Evolutionary conservation across 2,329 filamentous ascomycete genomes (phyloP), one percentile per base, ranked within the genome.

Genomic region (Aspergillus piperis): DNA sequence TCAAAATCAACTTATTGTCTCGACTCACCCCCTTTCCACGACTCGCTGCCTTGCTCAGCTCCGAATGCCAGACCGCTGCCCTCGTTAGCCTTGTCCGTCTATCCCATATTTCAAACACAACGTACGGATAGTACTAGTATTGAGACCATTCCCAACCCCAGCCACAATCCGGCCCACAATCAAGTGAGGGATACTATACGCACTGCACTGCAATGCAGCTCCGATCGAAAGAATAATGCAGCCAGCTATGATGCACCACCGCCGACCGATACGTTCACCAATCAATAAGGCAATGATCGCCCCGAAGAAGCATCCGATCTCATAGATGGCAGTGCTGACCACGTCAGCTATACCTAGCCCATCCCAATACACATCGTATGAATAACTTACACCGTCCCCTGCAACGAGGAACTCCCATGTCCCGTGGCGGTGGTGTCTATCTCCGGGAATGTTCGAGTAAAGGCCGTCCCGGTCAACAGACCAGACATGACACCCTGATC

Each of bases 251-350:
- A 84, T 75, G 23, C 75, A 78, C 57, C 78, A 80, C 61, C 81
- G 81, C 25, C 83, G 72, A 3, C 83, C 82, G 1, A 83, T 70
- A 11, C 58, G 66, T 57, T 84, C 82, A 19, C 82, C 82, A 25
- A 81, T 68, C 48, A 69, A 25, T 11, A 72, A 68, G n/a, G 80
- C 78, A 2, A 79, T 62, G 13, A 72, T 64, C 15, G 79, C 84
- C 27, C 86, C 86, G 49, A 86, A 73, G 69, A 88, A 86, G 66
- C 84, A 87, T 17, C 85, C 85, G 32, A 76, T 76, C 57, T 81
- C 78, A 59, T 81, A 81, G n/a, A 81, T 78, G 23, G 79, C 77
- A 19, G 79, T 77, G 42, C 68, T 71, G 54, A 13, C 19, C 48
- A 7, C 21, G 27, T 61, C 21, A 63, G 59, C n/a, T 13, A 39